A percentile compares a stretch with the other conserved stretches of the same genome.
Evolutionary conservation across 257 asterid species (phyloP).

Genomic region (Penstemon davidsonii): DNA sequence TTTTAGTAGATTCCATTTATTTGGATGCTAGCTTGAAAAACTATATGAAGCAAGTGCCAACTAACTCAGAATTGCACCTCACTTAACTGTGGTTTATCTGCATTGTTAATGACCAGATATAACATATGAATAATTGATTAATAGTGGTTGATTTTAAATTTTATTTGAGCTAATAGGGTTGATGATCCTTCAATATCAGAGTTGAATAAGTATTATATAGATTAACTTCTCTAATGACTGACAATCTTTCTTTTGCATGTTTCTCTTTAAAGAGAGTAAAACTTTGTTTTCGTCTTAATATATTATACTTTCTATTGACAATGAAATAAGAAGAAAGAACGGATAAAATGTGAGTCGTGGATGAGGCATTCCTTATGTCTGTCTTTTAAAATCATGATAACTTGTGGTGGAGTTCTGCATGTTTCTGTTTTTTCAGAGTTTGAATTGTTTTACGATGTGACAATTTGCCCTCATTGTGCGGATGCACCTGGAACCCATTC

Average conservation of each 20-base stretch:
- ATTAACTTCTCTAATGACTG: background rate
- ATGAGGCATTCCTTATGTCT: conserved; percentile 2
- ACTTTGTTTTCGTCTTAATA: background rate
- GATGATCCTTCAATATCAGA: background rate
- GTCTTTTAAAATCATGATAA: conserved; percentile 6
- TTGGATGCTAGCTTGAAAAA: no score
- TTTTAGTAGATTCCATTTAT: no score
- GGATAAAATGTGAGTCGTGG: background rate
- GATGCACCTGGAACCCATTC: conserved; percentile 24
- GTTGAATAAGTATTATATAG: background rate
- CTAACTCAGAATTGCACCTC: no score
- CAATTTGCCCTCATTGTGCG: conserved; percentile 9
- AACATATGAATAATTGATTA: background rate
- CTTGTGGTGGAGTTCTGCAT: background rate
- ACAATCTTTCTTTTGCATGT: background rate
- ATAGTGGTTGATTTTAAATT: background rate
- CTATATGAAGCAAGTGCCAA: no score
- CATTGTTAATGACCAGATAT: background rate
- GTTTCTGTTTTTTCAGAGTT: conserved; percentile 1
- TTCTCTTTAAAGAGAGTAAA: background rate
- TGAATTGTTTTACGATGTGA: background rate
- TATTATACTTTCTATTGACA: background rate
- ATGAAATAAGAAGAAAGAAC: background rate
- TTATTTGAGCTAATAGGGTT: background rate
- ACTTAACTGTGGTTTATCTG: background rate